Percentiles rank a stretch among this genome's conserved stretches.
phyloP scores from a whole-genome alignment of 768 basidiomycete genomes.

The Dioszegia hungarica region DNA sequence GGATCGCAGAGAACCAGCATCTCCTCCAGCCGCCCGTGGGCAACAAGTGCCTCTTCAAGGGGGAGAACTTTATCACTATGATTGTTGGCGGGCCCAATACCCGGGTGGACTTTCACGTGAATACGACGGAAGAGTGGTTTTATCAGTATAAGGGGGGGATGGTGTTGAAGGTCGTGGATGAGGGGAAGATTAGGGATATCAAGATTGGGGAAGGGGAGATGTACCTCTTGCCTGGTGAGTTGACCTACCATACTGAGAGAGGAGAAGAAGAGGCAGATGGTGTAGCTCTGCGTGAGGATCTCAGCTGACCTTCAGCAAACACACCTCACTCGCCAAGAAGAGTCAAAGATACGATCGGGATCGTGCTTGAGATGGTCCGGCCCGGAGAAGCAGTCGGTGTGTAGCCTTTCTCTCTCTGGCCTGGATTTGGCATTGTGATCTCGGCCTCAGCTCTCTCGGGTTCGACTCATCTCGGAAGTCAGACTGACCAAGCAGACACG shows the following conservation, averaged over 20 bases:
- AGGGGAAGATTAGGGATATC: conserved; percentile 61
- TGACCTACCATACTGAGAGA: neutral
- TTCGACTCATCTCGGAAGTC: neutral
- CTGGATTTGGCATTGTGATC: no score
- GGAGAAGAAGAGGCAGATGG: neutral
- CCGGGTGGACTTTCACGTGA: conserved; percentile 88
- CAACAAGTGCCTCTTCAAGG: conserved; percentile 54
- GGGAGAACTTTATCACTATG: conserved; percentile 89
- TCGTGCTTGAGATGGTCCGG: conserved; percentile 82
- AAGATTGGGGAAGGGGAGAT: conserved; percentile 90
- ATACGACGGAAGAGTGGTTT: conserved; percentile 99
- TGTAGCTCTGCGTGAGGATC: neutral
- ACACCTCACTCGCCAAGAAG: conserved; percentile 95
- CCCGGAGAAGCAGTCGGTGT: conserved; percentile 71
- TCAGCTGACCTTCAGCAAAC: conserved; percentile 59
- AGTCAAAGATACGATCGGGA: conserved; percentile 80
- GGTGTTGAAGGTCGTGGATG: conserved; percentile 71
- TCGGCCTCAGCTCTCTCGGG: no score
- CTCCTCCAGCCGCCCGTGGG: conserved; percentile 78
- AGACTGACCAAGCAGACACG: conserved; percentile 55
- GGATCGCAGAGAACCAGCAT: conserved; percentile 76
- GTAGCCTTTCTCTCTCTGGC: neutral
- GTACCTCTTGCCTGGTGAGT: conserved; percentile 84
- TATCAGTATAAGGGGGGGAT: conserved; percentile 94
- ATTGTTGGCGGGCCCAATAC: conserved; percentile 92